Evolutionary conservation across 2,329 filamentous ascomycete genomes (phyloP), one percentile per base, ranked within the genome.

Genomic region (Claviceps fusiformis): DNA sequence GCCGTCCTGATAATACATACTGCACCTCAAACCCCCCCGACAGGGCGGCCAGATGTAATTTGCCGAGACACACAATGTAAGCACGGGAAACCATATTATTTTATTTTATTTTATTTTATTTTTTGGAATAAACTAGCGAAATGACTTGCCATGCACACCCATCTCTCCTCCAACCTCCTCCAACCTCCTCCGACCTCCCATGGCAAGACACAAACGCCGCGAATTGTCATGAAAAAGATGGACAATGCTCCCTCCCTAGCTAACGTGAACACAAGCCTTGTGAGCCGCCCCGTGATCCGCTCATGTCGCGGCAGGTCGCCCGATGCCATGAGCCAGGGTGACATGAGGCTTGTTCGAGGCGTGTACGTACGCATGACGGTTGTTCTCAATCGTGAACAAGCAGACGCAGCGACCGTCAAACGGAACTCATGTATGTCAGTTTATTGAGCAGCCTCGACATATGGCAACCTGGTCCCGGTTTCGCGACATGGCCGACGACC

Each of bases 21-120:
- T n/a, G n/a, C n/a, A n/a, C n/a, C n/a, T n/a, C 44, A 3, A 4
- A 3, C 9, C 60, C 57, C 45, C 61, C 61, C 8, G 63, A 24
- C 24, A 24, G 24, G 24, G 24, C 24, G 24, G 24, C 24, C 24
- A 24, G 24, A 24, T 64, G 59, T 62, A 67, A 66, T 67, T 68
- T 68, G 65, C 62, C 64, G 57, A 64, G 61, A 63, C 63, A 57
- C 59, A 59, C 60, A 62, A 63, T 35, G 29, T 17, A 5, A 33
- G 35, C 35, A 37, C 35, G 3, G 19, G 43, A 45, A 6, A 27
- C 19, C 10, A 11, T 33, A 19, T 45, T 24, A 45, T 45, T 45
- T 6, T 24, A 2, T 24, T 24, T 24, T 24, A 2, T 24, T 24
- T 24, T 24, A 1, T 24, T 24, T 24, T 24, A 2, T 24, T 24